Percentiles rank a stretch among this genome's conserved stretches.
phyloP scores from a whole-genome alignment of 306 rosid genomes.

The Cicer cuneatum region DNA sequence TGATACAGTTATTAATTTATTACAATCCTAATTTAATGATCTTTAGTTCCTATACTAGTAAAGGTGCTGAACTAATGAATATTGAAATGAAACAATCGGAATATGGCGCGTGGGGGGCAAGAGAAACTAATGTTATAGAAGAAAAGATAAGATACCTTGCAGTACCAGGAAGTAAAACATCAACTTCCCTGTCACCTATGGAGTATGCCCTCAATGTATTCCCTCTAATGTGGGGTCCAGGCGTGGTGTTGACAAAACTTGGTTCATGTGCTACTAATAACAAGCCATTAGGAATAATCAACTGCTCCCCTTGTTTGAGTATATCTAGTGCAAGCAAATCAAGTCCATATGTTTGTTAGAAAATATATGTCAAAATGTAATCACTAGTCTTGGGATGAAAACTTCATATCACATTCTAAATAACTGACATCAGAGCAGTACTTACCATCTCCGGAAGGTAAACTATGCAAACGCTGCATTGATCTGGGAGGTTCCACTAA shows the following conservation, averaged over 20 bases:
- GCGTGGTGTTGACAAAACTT: constrained; percentile 64
- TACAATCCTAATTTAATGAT: not conserved
- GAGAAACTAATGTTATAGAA: constrained; percentile 32
- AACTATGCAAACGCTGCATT: constrained; percentile 46
- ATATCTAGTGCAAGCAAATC: constrained; percentile 54
- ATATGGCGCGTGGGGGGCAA: not conserved
- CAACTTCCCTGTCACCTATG: constrained; percentile 88
- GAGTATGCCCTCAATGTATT: constrained; percentile 78
- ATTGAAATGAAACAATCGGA: constrained; percentile 13
- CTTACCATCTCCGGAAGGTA: constrained; percentile 56
- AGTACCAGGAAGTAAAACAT: constrained; percentile 89
- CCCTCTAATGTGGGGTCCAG: constrained; percentile 98
- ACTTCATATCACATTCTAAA: not conserved
- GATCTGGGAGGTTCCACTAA: constrained; percentile 59
- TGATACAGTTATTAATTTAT: not conserved
- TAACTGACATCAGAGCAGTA: constrained; percentile 33
- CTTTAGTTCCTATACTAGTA: not conserved
- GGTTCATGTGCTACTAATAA: constrained; percentile 89
- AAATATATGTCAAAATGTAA: not conserved
- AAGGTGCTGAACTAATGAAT: constrained; percentile 7
- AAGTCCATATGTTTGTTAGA: constrained; percentile 1
- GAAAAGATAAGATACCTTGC: constrained; percentile 66
- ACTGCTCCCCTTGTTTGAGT: constrained; percentile 55
- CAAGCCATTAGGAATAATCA: constrained; percentile 70
- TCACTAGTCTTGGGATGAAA: constrained; percentile 37